Evolutionary conservation across 2,329 filamentous ascomycete species (phyloP).

Genomic region (Claviceps sp.): DNA sequence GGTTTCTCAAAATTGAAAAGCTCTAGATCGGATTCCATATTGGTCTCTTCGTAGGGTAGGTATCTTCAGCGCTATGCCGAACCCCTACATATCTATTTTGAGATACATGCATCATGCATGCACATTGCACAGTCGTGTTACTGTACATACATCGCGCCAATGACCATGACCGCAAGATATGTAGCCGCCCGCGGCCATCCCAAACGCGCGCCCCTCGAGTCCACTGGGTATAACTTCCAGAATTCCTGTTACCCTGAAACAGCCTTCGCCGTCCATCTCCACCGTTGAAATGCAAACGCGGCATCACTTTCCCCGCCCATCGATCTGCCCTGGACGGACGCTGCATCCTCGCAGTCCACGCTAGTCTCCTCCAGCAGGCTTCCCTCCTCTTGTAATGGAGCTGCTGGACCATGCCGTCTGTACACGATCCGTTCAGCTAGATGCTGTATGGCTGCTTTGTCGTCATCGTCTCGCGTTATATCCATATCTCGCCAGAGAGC

Average conservation of each 20-base stretch:
- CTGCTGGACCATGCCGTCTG: background rate
- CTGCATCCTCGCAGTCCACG: background rate
- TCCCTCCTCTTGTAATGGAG: background rate
- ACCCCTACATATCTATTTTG: too few relatives aligned
- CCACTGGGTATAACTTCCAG: background rate
- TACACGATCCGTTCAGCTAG: background rate
- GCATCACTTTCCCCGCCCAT: background rate
- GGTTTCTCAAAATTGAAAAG: too few relatives aligned
- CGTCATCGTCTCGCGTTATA: conserved; percentile 7
- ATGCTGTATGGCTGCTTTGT: background rate
- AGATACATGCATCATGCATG: too few relatives aligned
- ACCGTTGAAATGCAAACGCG: background rate
- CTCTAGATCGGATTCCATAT: too few relatives aligned
- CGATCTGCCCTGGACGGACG: background rate
- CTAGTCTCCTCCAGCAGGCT: background rate
- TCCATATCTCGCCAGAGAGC: conserved; percentile 14
- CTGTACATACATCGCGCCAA: too few relatives aligned
- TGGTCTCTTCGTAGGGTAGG: too few relatives aligned
- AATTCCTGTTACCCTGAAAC: background rate
- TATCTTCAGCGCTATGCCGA: too few relatives aligned
- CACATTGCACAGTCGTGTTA: too few relatives aligned
- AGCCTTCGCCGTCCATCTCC: background rate
- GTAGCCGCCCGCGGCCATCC: too few relatives aligned
- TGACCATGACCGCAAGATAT: too few relatives aligned
- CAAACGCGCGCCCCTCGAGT: background rate